Base-by-base conservation (phyloP, 2,329 filamentous ascomycete genomes). In the Celoporthe dispersa region DNA sequence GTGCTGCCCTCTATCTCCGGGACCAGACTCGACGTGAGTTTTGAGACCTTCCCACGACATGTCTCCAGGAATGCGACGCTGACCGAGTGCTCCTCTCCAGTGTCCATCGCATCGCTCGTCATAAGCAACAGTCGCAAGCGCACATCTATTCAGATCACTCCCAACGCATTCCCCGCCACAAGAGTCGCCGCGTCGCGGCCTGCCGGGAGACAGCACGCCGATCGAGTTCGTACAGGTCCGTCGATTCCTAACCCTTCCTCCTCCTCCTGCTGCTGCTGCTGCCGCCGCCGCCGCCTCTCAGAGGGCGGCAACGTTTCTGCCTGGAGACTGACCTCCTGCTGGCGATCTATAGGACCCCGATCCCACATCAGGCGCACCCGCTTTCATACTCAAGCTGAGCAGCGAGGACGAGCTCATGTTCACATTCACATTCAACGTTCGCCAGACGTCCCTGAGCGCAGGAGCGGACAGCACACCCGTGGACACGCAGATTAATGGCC, bases 371-470 rank as follows among this genome's bases (percentile, higher is more conserved):
- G 80, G 84, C 67, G 78, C 84, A 37, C 93, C 94, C 11, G 87
- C 86, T 71, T 97, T 98, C 79, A 87, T 99, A 65, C 85, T 98
- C 70, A 96, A 97, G 78, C 84, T 99, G 65, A 88, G 86, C 75
- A 96, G 94, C 81, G 94, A 97, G 75, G 96, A 98, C 75, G 96
- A 99, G 74, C 89, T 99, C 68, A 89, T 90, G 74, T 97, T 99
- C 82, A 93, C 91, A 76, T 99, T 98, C 80, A 96, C 92, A 53
- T 98, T 98, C 79, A 87, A 96, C 73, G 85, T 97, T 74, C 84
- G 89, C 76, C 79, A 81, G 57, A 78, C 60, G 25, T n/a, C 75
- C 71, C 39, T 67, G 78, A 72, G 71, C 75, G 81, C 81, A 53
- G 83, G 87, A 33, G 82, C 85, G 51, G 87, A 87, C 62, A 81